These are phyloP conservation scores for Albizia julibrissin DNA, from an alignment of 306 rosid species.

Conservation along the genomic window DNA sequence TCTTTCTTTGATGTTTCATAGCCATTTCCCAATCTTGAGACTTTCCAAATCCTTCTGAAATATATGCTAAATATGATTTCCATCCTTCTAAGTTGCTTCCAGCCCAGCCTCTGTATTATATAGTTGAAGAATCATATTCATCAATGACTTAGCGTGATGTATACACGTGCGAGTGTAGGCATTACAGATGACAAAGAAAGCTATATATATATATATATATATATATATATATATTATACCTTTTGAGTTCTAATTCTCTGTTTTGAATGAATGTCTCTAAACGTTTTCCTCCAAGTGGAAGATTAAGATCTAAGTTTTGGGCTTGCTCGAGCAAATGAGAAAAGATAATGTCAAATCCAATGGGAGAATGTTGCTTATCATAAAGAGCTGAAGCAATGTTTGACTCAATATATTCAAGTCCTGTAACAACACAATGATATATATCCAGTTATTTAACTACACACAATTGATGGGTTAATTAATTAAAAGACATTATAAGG, in stretches of 20 bases:
- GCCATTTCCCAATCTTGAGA: constrained; percentile 51
- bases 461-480: background rate
- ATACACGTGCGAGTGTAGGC: background rate
- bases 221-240: background rate
- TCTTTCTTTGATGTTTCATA: constrained; percentile 62
- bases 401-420: constrained; percentile 65
- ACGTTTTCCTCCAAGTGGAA: background rate
- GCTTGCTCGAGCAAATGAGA: background rate
- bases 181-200: background rate
- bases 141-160: background rate
- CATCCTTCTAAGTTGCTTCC: constrained; percentile 46
- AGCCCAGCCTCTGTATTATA: constrained; percentile 27
- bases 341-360: constrained; percentile 61
- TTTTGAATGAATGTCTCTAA: background rate
- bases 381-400: constrained; percentile 64
- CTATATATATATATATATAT: background rate
- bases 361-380: constrained; percentile 62
- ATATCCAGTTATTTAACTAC: background rate
- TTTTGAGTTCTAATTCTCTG: background rate
- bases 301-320: background rate
- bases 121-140: background rate
- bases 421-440: constrained; percentile 40
- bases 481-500: background rate
- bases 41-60: constrained; percentile 58
- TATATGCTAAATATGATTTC: constrained; percentile 52